Evolutionary conservation across 23 red algal species (phyloP).

Genomic region (Gracilaria gracilis): DNA sequence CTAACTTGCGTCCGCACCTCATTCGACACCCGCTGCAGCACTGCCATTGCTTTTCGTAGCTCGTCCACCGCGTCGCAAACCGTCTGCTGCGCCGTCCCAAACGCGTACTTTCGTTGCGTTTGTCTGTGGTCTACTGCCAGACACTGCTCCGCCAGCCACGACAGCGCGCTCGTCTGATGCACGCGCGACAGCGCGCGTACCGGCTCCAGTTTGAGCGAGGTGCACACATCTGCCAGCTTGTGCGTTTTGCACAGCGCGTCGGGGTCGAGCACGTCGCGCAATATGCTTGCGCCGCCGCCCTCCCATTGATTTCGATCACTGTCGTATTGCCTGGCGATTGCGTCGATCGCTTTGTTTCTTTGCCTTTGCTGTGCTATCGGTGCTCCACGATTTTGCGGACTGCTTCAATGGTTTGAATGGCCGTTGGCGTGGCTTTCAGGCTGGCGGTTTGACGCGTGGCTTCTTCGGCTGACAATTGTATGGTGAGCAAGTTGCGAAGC

Average conservation of each 20-base stretch:
- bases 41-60: background rate
- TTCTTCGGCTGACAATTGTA: background rate
- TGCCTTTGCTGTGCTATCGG: background rate
- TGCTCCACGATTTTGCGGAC: constrained; percentile 19
- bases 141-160: constrained; percentile 8
- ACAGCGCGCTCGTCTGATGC: background rate
- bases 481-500: constrained; percentile 22
- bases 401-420: constrained; percentile 19
- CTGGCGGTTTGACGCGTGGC: background rate
- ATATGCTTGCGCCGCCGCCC: background rate
- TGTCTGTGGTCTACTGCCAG: background rate
- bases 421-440: background rate
- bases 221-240: constrained; percentile 1
- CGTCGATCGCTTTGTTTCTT: background rate
- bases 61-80: constrained; percentile 6
- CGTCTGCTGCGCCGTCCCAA: constrained; percentile 25
- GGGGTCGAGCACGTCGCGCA: constrained; percentile 12
- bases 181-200: constrained; percentile 1
- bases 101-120: background rate
- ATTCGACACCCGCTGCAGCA: background rate
- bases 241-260: constrained; percentile 17
- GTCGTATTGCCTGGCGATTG: background rate
- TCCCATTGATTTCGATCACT: background rate
- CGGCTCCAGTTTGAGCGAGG: constrained; percentile 7
- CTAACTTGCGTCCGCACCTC: background rate